Evolutionary conservation across 768 basidiomycete species (phyloP).

Genomic region (Phlegmacium glaucopus): DNA sequence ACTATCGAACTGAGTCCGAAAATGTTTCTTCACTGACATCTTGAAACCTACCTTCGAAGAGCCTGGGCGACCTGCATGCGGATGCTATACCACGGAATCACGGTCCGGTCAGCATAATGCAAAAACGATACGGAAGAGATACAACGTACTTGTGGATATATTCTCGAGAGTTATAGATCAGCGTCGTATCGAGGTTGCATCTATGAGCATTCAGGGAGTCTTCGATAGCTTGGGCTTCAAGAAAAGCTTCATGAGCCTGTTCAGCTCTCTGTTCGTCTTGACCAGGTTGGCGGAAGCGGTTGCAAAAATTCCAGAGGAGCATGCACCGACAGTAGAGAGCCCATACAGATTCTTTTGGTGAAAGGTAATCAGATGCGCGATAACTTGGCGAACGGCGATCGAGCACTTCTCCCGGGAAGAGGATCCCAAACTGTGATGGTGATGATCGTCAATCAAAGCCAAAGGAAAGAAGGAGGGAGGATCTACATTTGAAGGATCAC

Average conservation of each 20-base stretch:
- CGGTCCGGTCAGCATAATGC: slow-evolving; percentile 7
- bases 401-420: slow-evolving; percentile 73
- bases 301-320: slow-evolving; percentile 76
- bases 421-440: slow-evolving; percentile 46
- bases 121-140: slow-evolving; percentile 3
- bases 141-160: slow-evolving; percentile 67
- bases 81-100: slow-evolving; percentile 38
- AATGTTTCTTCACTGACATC: background rate
- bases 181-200: slow-evolving; percentile 66
- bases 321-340: slow-evolving; percentile 79
- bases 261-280: slow-evolving; percentile 53
- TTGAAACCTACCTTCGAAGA: slow-evolving; percentile 54
- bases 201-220: slow-evolving; percentile 63
- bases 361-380: slow-evolving; percentile 40
- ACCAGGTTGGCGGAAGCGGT: slow-evolving; percentile 33
- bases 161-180: slow-evolving; percentile 67
- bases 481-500: slow-evolving; percentile 63
- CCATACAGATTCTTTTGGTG: slow-evolving; percentile 78
- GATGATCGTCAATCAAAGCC: background rate
- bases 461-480: background rate
- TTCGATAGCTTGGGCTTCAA: slow-evolving; percentile 66
- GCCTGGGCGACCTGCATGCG: slow-evolving; percentile 63
- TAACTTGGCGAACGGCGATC: slow-evolving; percentile 44
- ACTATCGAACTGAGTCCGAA: slow-evolving; percentile 4
- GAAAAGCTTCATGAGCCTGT: slow-evolving; percentile 57